A percentile compares a stretch with the other conserved stretches of the same genome.
Conservation (phyloP, 768 basidiomycete genomes). For the Candolleomyces aberdarensis region DNA sequence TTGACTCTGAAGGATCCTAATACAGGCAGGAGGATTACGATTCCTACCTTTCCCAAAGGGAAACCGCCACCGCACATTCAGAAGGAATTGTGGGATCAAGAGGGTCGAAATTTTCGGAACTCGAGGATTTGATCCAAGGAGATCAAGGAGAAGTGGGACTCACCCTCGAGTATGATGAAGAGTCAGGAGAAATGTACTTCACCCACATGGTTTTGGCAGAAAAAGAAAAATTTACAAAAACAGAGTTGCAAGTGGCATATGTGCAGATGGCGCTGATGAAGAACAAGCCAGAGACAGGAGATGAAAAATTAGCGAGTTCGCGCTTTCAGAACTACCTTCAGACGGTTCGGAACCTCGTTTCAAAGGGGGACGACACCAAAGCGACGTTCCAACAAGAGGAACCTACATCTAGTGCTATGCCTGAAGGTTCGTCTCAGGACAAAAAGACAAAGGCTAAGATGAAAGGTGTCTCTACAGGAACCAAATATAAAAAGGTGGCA, state of each 20-base stretch:
- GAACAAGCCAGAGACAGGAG: background rate
- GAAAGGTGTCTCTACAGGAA: conserved; percentile 3
- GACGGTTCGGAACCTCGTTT: background rate
- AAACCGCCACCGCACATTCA: background rate
- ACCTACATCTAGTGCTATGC: background rate
- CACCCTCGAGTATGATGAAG: background rate
- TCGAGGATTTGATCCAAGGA: conserved; percentile 12
- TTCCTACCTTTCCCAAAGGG: conserved; percentile 9
- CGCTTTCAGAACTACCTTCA: background rate
- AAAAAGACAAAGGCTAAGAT: background rate
- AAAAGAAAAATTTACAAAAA: background rate
- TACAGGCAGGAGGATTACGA: conserved; percentile 4
- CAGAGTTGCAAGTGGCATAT: background rate
- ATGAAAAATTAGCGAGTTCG: background rate
- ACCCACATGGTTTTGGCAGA: background rate
- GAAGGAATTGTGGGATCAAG: background rate
- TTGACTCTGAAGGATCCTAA: conserved; percentile 26
- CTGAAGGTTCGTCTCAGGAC: background rate
- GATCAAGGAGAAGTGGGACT: conserved; percentile 14
- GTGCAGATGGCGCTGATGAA: background rate
- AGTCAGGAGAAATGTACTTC: background rate
- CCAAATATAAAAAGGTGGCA: conserved; percentile 30
- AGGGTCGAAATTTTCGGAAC: conserved; percentile 10
- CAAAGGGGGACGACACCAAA: background rate
- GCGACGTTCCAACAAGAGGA: no score